Base-by-base conservation (phyloP, 2,329 filamentous ascomycete species). In the Trichoderma pleuroti region DNA sequence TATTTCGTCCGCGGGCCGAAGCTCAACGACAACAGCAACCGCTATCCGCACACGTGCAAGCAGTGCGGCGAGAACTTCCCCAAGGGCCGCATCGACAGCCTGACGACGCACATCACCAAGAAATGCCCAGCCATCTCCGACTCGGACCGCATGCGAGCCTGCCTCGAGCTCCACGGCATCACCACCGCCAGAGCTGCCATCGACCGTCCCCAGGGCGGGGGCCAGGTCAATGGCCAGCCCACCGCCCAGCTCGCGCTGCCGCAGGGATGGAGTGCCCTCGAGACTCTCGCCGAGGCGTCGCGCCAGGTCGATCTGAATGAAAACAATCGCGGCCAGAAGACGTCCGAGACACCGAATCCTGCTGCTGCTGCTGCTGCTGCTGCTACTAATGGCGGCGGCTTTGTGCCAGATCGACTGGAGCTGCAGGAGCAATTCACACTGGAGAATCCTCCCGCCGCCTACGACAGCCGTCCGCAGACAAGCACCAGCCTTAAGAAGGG, bases 21-120 rank as follows among this genome's bases (percentile, higher is more conserved):
- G 82, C 87, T 97, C 76, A 90, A 91, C 78, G 93, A 97, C 82
- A 91, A 92, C 74, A 96, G 93, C 84, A 97, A 97, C 80, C 90
- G 94, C 71, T 98, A 98, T 78, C 91, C 93, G 76, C 93, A 97
- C 78, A 96, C 92, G 14, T 97, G 94, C 87, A 95, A 92, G 80
- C 87, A 90, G 74, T 97, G 93, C 80, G 93, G 93, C 74, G 92
- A 96, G 81, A 91, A 92, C 80, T 97, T 97, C 73, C 92, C 93
- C 73, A 97, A 97, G 79, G 94, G 94, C 72, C 90, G 94, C 73
- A 91, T 93, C 77, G 94, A 98, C 77, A 93, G 89, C 76, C 82
- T 98, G 72, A 92, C 90, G 56, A 90, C 87, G 73, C 94, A 98
- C 78, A 86, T 97, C 70, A 91, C 93, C 67, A 96, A 94, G 80